Base-by-base conservation (phyloP, 306 rosid species). In the Begonia peltatifolia region DNA sequence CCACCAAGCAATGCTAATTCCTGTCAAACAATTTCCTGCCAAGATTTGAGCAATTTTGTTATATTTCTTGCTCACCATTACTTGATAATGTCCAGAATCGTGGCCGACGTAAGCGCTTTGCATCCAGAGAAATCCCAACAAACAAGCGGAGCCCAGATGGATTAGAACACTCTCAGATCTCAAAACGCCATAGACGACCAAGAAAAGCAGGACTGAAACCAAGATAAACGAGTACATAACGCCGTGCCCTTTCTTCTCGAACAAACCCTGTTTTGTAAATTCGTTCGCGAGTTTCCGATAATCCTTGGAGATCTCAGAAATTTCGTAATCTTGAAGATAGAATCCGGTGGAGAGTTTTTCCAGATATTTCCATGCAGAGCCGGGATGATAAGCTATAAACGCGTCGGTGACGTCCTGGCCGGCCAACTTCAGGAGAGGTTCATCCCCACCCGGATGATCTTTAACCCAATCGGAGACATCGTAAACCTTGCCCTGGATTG, bases 1-100 rank as follows among this genome's bases (percentile, higher is more conserved):
- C 76, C 76, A 71, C 76, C 76, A 71, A n/a, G 76, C 76, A 20
- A 71, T 71, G 53, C 71, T 71, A 18, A 71, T 71, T 30, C 76
- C 76, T 2, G 76, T 71, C 9, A 71, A 48, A 14, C 68, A 65
- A 57, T 71, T 71, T 9, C 76, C 76, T 1, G 71, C 62, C 9
- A 71, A 5, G 52, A 71, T 41, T 50, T 71, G 76, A 12, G 68
- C 56, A 3, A 71, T 5, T 36, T 62, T 57, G 65, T 71, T 71
- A 15, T 2, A 65, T 13, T 11, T 35, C 22, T 56, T 52, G 23
- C 47, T 66, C 5, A 55, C n/a, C 76, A 71, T 71, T 5, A 65
- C 64, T 14, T 47, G 54, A 35, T 58, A 71, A 53, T 71, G 76
- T 5, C 76, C 76, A 0, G 68, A 66, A 61, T 71, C 76, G 20